Evolutionary conservation across 306 rosid species (phyloP).

Genomic region (Vicia villosa): DNA sequence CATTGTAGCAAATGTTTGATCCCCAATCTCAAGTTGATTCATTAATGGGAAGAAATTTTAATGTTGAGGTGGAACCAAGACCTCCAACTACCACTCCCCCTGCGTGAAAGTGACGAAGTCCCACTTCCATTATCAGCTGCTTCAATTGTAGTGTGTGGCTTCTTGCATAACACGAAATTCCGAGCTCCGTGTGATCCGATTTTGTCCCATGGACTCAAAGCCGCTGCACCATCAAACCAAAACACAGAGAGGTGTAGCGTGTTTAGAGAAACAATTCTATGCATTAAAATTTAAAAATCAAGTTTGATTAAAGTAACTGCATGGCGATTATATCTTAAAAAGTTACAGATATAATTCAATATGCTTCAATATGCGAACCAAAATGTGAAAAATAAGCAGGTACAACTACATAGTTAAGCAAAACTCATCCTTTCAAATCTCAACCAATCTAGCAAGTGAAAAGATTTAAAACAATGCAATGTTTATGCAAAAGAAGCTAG

Average conservation of each 20-base stretch:
- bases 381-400: not conserved
- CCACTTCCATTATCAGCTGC: conserved; percentile 27
- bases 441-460: no score
- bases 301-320: not conserved
- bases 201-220: conserved; percentile 76
- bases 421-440: no score
- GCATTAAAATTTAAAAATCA: conserved; percentile 6
- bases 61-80: conserved; percentile 79
- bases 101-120: conserved; percentile 26
- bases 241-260: not conserved
- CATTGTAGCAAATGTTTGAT: conserved; percentile 4
- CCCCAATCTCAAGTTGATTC: not conserved
- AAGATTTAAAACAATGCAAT: no score
- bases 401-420: no score
- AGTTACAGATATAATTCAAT: not conserved
- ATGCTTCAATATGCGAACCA: not conserved
- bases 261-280: not conserved
- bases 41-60: conserved; percentile 73
- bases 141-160: conserved; percentile 49
- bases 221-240: conserved; percentile 45
- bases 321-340: not conserved
- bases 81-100: conserved; percentile 76
- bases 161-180: conserved; percentile 85
- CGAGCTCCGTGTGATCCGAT: conserved; percentile 85
- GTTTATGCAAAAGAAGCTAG: not conserved